Base-by-base conservation (phyloP, 805 yeast species). In the Metschnikowia arizonensis region DNA sequence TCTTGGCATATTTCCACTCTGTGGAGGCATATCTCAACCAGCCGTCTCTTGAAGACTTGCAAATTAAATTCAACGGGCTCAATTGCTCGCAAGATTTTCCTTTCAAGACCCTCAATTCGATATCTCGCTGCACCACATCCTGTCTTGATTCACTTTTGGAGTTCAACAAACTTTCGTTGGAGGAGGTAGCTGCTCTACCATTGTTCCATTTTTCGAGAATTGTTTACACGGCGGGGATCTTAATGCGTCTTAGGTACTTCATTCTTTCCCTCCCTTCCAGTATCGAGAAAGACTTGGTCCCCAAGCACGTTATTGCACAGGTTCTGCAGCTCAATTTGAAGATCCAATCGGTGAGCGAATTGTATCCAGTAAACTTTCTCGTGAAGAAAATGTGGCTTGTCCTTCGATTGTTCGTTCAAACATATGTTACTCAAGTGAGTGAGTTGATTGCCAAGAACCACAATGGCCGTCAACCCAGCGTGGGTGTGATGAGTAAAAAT, bases 11-110 rank as follows among this genome's bases (percentile, higher is more conserved):
- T 59, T 77, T 69, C 55, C 78, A 76, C 55, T 77, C 86, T 1
- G 82, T 82, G 19, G 83, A 82, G 56, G 87, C 87, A 0, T 82
- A 79, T 57, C 61, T 83, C 12, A 78, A 80, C 55, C 87, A 83
- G 57, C 85, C 85, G 5, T 45, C 61, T 65, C 32, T 58, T 66
- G 42, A 60, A 58, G 56, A 50, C 26, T 43, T 52, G 33, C 49
- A 46, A 29, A 45, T 48, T 14, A 19, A 37, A 9, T 25, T 37
- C 5, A 17, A 33, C 15, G 47, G 48, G 17, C 33, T 33, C 9
- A 42, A 46, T 15, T 45, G 50, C 32, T 38, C 52, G 11, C 50
- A 49, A 18, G 59, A 52, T 28, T 50, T 63, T 21, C 54, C 56
- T 11, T 52, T 54, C 3, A 47, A 62, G 17, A 62, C 79, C 1